A percentile compares a stretch with the other conserved stretches of the same genome.
These are phyloP conservation scores for Huntiella decipiens DNA, from an alignment of 2,329 filamentous ascomycete genomes.

Conservation along the genomic window DNA sequence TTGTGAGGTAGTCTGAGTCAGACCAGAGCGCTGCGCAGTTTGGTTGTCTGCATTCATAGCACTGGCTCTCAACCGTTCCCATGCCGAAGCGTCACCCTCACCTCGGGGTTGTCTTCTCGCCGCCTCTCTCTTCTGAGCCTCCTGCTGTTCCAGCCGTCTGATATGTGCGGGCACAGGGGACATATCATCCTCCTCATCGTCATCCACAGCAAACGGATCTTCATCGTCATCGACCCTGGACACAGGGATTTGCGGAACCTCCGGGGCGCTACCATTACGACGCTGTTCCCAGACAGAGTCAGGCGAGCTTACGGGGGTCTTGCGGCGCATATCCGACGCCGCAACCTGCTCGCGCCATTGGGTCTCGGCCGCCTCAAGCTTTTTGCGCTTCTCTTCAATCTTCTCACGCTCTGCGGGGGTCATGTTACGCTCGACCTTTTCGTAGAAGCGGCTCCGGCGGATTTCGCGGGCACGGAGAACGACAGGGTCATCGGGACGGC, in stretches of 20 bases:
- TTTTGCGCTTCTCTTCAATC: slow-evolving; percentile 3
- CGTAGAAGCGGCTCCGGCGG: slow-evolving; percentile 10
- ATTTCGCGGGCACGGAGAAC: slow-evolving; percentile 10
- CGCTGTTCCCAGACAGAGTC: slow-evolving; percentile 9
- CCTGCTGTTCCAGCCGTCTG: slow-evolving; percentile 7
- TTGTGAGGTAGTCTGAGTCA: too few relatives aligned
- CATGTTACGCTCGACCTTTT: slow-evolving; percentile 7
- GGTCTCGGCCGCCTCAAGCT: slow-evolving; percentile 4
- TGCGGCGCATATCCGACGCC: neutral
- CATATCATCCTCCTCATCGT: slow-evolving; percentile 8
- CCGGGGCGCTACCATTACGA: neutral
- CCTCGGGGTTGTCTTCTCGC: neutral
- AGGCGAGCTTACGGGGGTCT: slow-evolving; percentile 4
- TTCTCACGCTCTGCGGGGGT: slow-evolving; percentile 9
- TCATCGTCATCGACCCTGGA: neutral
- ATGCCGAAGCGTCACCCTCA: slow-evolving; percentile 3
- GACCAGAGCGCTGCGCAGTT: neutral
- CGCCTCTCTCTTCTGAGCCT: neutral
- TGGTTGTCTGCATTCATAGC: neutral
- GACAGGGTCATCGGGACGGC: slow-evolving; percentile 10
- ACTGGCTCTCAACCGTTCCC: slow-evolving; percentile 8
- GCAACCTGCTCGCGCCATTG: slow-evolving; percentile 7
- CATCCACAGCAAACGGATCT: slow-evolving; percentile 9
- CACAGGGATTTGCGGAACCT: neutral
- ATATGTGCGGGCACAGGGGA: slow-evolving; percentile 11